These are phyloP conservation scores for Carex parvula DNA, from an alignment of 176 grass and related monocot genomes.

Conservation along the genomic window DNA sequence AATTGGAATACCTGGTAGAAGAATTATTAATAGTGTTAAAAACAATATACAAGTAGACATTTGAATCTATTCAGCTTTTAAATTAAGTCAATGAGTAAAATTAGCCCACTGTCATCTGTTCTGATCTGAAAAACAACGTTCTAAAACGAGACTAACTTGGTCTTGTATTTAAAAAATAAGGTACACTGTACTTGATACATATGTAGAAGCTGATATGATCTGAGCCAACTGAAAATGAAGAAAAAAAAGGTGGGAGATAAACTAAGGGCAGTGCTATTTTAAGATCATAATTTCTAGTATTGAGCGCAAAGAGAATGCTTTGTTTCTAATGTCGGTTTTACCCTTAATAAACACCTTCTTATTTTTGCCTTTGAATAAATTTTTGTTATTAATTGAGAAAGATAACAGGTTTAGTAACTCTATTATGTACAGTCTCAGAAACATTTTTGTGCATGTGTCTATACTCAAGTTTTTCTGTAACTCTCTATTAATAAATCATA, in stretches of 20 bases:
- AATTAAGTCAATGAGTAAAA: neutral
- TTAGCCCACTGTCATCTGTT: neutral
- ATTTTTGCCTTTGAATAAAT: no score
- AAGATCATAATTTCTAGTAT: no score
- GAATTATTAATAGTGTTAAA: neutral
- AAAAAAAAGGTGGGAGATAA: neutral
- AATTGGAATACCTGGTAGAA: constrained; percentile 39
- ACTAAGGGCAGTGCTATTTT: no score
- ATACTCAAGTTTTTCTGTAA: no score
- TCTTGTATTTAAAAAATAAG: neutral
- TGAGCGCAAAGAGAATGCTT: no score
- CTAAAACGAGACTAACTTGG: neutral
- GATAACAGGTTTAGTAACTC: no score
- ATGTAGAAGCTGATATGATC: neutral
- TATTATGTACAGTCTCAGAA: no score
- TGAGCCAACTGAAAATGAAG: neutral
- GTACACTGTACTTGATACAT: neutral
- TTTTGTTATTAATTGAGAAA: no score
- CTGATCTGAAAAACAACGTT: neutral
- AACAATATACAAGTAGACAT: neutral
- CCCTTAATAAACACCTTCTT: no score
- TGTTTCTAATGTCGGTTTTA: no score
- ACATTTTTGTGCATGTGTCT: no score
- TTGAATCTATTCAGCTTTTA: neutral
- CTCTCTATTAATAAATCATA: no score